These are phyloP conservation scores for Neoscytalidium dimidiatum DNA, from an alignment of 2,329 filamentous ascomycete genomes.

Conservation along the genomic window DNA sequence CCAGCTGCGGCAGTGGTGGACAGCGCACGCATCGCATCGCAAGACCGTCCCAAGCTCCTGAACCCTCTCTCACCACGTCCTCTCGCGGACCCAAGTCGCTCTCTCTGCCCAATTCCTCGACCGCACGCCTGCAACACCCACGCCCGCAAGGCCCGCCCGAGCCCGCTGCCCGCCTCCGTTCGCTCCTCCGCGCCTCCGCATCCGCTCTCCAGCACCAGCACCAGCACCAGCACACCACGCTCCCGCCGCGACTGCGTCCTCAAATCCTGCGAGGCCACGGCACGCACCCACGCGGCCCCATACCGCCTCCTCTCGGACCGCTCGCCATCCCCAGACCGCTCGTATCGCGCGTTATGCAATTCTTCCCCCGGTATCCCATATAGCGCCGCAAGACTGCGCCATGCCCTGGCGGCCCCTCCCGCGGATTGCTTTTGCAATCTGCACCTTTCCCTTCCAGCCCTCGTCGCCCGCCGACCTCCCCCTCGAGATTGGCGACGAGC, in stretches of 20 bases:
- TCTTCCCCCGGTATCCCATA: slow-evolving; percentile 15
- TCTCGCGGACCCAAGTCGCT: not conserved
- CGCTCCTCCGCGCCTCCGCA: slow-evolving; percentile 7
- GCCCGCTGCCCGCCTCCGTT: not conserved
- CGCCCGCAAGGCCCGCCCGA: not conserved
- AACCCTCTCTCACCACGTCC: not conserved
- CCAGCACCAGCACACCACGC: not conserved
- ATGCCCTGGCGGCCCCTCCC: slow-evolving; percentile 84
- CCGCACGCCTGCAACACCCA: not conserved
- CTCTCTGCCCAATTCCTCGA: not conserved
- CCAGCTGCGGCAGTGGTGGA: not conserved
- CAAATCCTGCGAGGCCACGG: not conserved
- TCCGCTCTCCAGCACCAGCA: not conserved
- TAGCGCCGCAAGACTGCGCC: slow-evolving; percentile 25
- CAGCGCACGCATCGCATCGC: slow-evolving; percentile 1
- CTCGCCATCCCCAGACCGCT: not conserved
- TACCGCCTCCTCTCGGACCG: slow-evolving; percentile 1
- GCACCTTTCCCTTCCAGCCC: slow-evolving; percentile 89
- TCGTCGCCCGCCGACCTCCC: slow-evolving; percentile 87
- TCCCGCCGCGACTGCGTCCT: not conserved
- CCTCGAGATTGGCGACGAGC: slow-evolving; percentile 94
- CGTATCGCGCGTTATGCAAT: slow-evolving; percentile 21
- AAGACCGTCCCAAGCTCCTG: not conserved
- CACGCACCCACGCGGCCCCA: slow-evolving; percentile 10
- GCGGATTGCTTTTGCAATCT: slow-evolving; percentile 96